Evolutionary conservation across 2,329 filamentous ascomycete species (phyloP), one percentile per base, ranked within the genome.

Genomic region (Penicillium brevicompactum): DNA sequence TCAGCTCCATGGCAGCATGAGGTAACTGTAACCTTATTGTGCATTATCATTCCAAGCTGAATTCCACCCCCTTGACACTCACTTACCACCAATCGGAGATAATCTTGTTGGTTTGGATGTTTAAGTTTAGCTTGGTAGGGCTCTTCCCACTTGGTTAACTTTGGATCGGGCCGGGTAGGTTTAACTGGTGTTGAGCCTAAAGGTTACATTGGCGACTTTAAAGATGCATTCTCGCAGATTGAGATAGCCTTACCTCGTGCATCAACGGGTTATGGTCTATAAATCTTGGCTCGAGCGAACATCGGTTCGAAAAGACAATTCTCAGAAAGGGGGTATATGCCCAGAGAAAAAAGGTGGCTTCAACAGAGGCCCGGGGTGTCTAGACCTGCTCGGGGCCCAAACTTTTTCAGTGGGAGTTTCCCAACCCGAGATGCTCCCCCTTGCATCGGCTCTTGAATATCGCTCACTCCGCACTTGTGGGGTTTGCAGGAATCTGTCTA

Each of bases 21-120:
- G 22, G 3, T 2, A 37, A 49, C 14, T 53, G 45, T 21, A 49
- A 49, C 45, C 45, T 21, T n/a, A 37, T 30, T 16, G 18, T 31
- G 24, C 8, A 34, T 18, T 51, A 27, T 46, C 52, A 54, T 54
- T 54, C 52, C 47, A 40, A 32, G 2, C 11, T 5, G 2, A 31
- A 54, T 54, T 51, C 52, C 31, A 4, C 24, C 7, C 47, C 47
- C 52, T 54, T 51, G 52, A 34, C 32, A 41, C 22, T 24, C 16
- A 30, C 7, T 1, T 22, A 2, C 2, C 18, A 10, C 49, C 42
- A 46, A 51, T 45, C n/a, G 21, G 21, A 9, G 18, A 18, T 18
- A 31, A 38, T 11, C 13, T 40, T 45, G 6, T 22, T 27, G 32
- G 22, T 24, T 50, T 24, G 13, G 10, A 45, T 21, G 13, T 16